Conservation (phyloP, 768 basidiomycete species). For the Tylopilus vinaceipallidus region DNA sequence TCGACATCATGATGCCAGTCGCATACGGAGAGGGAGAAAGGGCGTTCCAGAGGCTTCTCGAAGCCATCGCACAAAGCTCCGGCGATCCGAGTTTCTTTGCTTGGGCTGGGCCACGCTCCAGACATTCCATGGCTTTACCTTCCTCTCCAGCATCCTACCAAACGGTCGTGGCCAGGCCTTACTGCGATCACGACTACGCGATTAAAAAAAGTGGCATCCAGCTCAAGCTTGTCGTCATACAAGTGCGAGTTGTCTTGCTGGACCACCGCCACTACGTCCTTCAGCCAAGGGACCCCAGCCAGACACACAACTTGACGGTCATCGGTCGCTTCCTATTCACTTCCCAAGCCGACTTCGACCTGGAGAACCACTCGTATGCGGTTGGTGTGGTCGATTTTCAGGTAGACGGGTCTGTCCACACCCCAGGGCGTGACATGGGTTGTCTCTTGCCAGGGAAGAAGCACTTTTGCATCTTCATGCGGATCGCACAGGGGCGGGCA, state of each 20-base stretch:
- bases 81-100: constrained; percentile 16
- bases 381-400: constrained; percentile 10
- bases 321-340: not conserved
- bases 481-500: not conserved
- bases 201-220: constrained; percentile 11
- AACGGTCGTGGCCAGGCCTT: not conserved
- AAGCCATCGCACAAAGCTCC: constrained; percentile 12
- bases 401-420: not conserved
- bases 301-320: not conserved
- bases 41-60: constrained; percentile 10
- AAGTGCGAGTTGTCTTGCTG: not conserved
- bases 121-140: constrained; percentile 6
- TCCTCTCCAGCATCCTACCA: constrained; percentile 12
- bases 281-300: not conserved
- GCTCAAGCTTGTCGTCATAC: constrained; percentile 8
- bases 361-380: not conserved
- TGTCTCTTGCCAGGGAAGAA: not conserved
- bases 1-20: no score
- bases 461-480: constrained; percentile 9
- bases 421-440: not conserved
- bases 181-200: constrained; percentile 5
- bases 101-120: constrained; percentile 8
- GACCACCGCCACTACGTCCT: not conserved
- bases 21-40: not conserved
- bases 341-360: not conserved